A percentile compares a stretch with the other conserved stretches of the same genome.
Conservation (phyloP, 176 grass and related monocot species). For the Calamus simplicifolius region DNA sequence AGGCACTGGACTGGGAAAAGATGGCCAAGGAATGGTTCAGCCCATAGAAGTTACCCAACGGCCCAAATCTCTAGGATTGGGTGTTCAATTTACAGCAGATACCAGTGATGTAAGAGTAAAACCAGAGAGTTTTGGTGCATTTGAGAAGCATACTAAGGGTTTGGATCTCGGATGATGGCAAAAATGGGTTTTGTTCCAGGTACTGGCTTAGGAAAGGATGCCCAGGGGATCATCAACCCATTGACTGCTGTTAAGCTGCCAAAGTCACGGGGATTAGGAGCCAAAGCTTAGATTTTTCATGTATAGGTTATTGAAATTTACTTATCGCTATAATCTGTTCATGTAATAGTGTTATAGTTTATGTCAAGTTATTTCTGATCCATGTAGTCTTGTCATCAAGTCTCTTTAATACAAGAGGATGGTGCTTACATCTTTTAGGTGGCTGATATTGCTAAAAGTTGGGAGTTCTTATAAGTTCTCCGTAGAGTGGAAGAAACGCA, state of each 20-base stretch:
- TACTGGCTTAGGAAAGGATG: conserved; percentile 63
- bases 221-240: conserved; percentile 56
- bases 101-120: not conserved
- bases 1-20: conserved; percentile 72
- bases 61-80: conserved; percentile 86
- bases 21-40: conserved; percentile 74
- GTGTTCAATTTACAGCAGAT: conserved; percentile 54
- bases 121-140: conserved; percentile 29
- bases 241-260: conserved; percentile 49
- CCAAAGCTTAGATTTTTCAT: conserved; percentile 19
- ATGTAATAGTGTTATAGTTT: too few relatives aligned
- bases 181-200: conserved; percentile 81
- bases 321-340: too few relatives aligned
- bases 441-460: too few relatives aligned
- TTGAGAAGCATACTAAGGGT: conserved; percentile 96
- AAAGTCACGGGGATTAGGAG: conserved; percentile 46
- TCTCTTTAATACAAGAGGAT: too few relatives aligned
- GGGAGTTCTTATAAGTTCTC: too few relatives aligned
- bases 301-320: too few relatives aligned
- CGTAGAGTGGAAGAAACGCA: too few relatives aligned
- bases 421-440: too few relatives aligned
- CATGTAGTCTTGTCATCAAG: too few relatives aligned
- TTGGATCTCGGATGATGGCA: conserved; percentile 87
- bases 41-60: conserved; percentile 64
- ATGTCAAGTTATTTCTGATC: too few relatives aligned